Conservation (phyloP, 2,329 filamentous ascomycete genomes). For the Chaetomium olivaceum region DNA sequence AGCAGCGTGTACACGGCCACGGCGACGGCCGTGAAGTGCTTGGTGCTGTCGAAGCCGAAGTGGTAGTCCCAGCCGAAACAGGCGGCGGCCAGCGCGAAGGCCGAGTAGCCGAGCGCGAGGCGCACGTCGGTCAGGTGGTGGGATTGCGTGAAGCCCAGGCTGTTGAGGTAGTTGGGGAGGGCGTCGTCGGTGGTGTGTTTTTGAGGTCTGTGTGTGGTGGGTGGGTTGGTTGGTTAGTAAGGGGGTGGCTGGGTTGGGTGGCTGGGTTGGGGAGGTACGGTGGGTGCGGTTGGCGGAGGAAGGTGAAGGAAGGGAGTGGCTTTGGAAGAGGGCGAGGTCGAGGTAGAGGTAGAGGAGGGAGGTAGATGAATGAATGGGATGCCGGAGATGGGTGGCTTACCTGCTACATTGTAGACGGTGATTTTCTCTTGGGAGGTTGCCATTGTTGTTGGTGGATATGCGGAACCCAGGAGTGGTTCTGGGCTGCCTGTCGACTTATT, state of each 20-base stretch:
- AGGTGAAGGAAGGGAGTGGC: no score
- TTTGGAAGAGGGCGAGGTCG: not conserved
- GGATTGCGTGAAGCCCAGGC: slow-evolving; percentile 79
- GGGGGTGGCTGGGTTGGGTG: not conserved
- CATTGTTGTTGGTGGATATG: slow-evolving; percentile 38
- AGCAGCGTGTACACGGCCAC: slow-evolving; percentile 77
- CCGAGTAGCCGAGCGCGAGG: slow-evolving; percentile 77
- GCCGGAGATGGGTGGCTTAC: slow-evolving; percentile 42
- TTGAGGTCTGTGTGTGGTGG: slow-evolving; percentile 71
- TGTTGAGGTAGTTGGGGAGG: slow-evolving; percentile 88
- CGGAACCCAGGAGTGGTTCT: not conserved
- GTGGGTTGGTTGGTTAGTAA: slow-evolving; percentile 13
- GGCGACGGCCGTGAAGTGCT: slow-evolving; percentile 75
- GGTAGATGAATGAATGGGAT: not conserved
- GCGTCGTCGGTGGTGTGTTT: slow-evolving; percentile 96
- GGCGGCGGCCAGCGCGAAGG: slow-evolving; percentile 75
- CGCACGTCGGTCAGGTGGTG: slow-evolving; percentile 80
- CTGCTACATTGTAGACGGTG: slow-evolving; percentile 66
- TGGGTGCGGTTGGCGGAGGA: not conserved
- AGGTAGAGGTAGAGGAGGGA: not conserved
- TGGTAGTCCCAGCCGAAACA: slow-evolving; percentile 93
- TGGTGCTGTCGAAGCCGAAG: slow-evolving; percentile 83
- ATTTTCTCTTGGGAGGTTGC: slow-evolving; percentile 56
- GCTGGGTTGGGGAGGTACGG: not conserved
- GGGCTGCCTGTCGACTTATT: not conserved